Evolutionary conservation across 2,329 filamentous ascomycete species (phyloP).

Genomic region (Xylaria sp.): DNA sequence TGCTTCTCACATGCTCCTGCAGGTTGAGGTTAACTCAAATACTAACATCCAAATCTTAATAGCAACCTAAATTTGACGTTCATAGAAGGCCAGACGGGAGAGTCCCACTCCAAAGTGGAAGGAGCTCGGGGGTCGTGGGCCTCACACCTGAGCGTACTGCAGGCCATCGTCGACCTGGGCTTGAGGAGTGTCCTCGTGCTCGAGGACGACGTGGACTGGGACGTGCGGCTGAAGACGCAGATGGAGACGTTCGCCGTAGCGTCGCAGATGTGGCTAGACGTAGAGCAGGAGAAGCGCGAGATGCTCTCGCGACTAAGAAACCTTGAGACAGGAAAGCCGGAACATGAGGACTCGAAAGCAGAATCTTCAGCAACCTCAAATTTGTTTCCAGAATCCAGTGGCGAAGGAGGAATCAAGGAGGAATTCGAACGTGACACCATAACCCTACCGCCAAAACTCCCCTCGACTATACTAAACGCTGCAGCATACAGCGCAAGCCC

Average conservation of each 20-base stretch:
- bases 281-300: constrained; percentile 16
- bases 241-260: constrained; percentile 56
- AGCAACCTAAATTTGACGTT: constrained; percentile 59
- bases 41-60: constrained; percentile 13
- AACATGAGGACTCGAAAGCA: neutral
- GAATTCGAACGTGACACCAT: constrained; percentile 20
- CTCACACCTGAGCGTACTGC: constrained; percentile 53
- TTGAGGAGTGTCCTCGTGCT: constrained; percentile 62
- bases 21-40: neutral
- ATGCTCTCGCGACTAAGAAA: constrained; percentile 3
- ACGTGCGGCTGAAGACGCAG: constrained; percentile 61
- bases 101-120: constrained; percentile 31
- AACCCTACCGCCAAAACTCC: neutral
- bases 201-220: constrained; percentile 70
- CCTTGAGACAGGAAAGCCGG: neutral
- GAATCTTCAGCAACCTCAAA: neutral
- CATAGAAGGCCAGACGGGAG: constrained; percentile 56
- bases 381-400: neutral
- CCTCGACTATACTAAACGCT: no score
- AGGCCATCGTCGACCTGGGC: constrained; percentile 57
- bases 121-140: constrained; percentile 54
- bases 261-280: constrained; percentile 45
- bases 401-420: neutral
- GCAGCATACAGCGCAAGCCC: neutral
- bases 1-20: no score